Evolutionary conservation across 116 monocot genomes (phyloP).

Genomic region (Posidonia oceanica): DNA sequence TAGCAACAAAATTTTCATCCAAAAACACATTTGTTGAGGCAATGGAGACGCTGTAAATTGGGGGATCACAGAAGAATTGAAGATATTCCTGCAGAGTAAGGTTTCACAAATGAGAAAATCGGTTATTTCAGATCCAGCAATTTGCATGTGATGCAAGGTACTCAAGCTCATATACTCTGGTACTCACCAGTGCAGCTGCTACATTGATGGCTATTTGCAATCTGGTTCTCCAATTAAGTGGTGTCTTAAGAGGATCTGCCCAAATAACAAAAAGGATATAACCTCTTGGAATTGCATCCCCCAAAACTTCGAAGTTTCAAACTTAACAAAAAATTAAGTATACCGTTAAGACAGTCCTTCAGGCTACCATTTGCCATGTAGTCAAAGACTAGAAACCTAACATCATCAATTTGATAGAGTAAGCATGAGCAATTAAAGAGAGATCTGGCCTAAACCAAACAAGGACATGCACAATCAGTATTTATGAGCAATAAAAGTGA

Average conservation of each 20-base stretch:
- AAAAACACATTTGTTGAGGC: slow-evolving; percentile 55
- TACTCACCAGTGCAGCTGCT: slow-evolving; percentile 75
- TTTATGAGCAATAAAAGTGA: too few species aligned
- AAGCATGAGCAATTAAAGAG: neutral
- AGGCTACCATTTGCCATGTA: slow-evolving; percentile 81
- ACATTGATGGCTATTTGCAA: slow-evolving; percentile 69
- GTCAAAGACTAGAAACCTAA: slow-evolving; percentile 80
- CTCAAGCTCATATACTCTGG: neutral
- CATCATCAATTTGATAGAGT: neutral
- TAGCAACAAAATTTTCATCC: slow-evolving; percentile 70
- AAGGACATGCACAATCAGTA: too few species aligned
- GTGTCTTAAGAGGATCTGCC: slow-evolving; percentile 81
- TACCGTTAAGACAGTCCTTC: slow-evolving; percentile 78
- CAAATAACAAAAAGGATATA: neutral
- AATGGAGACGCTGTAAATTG: slow-evolving; percentile 43
- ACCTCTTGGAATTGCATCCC: too few species aligned
- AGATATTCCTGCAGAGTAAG: slow-evolving; percentile 69
- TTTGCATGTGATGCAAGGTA: neutral
- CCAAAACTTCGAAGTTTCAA: too few species aligned
- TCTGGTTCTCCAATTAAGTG: slow-evolving; percentile 80
- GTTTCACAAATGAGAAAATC: neutral
- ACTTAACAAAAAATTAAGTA: too few species aligned
- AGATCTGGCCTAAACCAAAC: neutral
- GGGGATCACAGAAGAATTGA: slow-evolving; percentile 64
- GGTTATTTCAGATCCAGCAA: too few species aligned